phyloP scores from a whole-genome alignment of 2,329 filamentous ascomycete species.

The Stemphylium beticola region DNA sequence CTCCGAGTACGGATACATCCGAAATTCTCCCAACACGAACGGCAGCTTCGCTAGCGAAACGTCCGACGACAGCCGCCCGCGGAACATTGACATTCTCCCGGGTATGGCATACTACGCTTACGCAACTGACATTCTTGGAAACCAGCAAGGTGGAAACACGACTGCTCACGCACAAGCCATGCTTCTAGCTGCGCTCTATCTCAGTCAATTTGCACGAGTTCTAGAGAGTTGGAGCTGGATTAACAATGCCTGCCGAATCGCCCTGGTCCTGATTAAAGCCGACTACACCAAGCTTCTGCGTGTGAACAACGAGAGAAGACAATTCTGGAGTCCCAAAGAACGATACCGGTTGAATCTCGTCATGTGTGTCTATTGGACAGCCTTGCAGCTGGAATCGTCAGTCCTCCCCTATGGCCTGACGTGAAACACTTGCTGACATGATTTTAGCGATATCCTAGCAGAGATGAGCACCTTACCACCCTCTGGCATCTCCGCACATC shows the following conservation, averaged over 20 bases:
- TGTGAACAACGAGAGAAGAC: slow-evolving; percentile 24
- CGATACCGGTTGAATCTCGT: slow-evolving; percentile 50
- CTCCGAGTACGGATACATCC: slow-evolving; percentile 31
- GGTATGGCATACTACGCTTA: slow-evolving; percentile 89
- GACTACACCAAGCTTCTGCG: slow-evolving; percentile 42
- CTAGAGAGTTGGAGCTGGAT: slow-evolving; percentile 83
- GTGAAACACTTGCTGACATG: slow-evolving; percentile 12
- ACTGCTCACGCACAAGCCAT: slow-evolving; percentile 84
- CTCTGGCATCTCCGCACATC: slow-evolving; percentile 65
- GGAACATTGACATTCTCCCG: slow-evolving; percentile 84
- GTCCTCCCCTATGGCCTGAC: background rate
- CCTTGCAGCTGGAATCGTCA: slow-evolving; percentile 87
- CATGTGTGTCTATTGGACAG: slow-evolving; percentile 85
- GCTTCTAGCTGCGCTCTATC: slow-evolving; percentile 85
- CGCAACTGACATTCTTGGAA: slow-evolving; percentile 84
- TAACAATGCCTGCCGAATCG: slow-evolving; percentile 64
- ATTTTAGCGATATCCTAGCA: slow-evolving; percentile 80
- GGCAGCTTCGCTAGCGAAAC: slow-evolving; percentile 42
- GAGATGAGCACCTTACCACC: slow-evolving; percentile 71
- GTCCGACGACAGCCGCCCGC: slow-evolving; percentile 39
- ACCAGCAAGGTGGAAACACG: slow-evolving; percentile 77
- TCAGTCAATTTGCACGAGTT: slow-evolving; percentile 84
- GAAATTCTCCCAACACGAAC: slow-evolving; percentile 48
- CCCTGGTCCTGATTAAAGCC: slow-evolving; percentile 76
- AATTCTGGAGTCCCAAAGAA: slow-evolving; percentile 29